Conservation (phyloP, 495 filamentous ascomycete species). For the Penicillium desertorum region DNA sequence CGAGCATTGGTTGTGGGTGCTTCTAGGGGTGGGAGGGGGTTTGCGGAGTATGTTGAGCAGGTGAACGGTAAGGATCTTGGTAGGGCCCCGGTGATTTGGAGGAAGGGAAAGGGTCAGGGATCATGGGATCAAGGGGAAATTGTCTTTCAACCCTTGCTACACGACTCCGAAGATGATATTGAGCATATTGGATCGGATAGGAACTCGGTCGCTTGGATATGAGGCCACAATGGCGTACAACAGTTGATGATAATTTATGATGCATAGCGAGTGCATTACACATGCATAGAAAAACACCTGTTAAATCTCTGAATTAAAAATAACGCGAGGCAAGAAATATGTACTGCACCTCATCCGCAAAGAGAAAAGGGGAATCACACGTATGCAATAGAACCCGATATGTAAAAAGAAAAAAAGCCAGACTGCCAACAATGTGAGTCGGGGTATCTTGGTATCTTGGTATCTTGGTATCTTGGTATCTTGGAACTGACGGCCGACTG, state of each 20-base stretch:
- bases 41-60: constrained; percentile 11
- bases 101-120: neutral
- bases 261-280: neutral
- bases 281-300: neutral
- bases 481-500: neutral
- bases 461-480: constrained; percentile 1
- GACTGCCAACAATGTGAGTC: neutral
- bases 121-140: neutral
- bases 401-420: neutral
- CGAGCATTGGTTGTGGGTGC: constrained; percentile 8
- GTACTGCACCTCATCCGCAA: neutral
- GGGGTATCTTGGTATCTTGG: neutral
- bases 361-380: neutral
- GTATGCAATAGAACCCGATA: neutral
- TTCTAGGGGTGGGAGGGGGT: constrained; percentile 14
- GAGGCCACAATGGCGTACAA: neutral
- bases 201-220: neutral
- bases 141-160: neutral
- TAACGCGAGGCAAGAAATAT: neutral
- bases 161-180: neutral
- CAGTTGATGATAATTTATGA: neutral
- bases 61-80: neutral
- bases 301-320: neutral
- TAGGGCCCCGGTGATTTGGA: constrained; percentile 2
- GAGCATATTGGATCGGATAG: neutral